Percentiles rank a stretch among this genome's conserved stretches.
Evolutionary conservation across 192 early-diverging fungal genomes (phyloP).

Genomic region (Coemansia sp.): DNA sequence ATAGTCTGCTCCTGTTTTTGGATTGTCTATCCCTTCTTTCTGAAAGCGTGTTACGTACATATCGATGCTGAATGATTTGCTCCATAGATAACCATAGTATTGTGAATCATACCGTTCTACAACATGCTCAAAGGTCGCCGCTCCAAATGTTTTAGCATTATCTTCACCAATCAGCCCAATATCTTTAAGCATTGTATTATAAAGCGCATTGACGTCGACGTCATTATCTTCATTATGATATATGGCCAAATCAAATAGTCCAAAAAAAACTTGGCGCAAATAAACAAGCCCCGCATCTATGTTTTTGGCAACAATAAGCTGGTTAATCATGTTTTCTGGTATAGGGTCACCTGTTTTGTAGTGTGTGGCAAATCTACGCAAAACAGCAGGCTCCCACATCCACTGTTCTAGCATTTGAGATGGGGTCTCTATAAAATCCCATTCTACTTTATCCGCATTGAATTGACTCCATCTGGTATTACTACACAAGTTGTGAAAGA

Average conservation of each 20-base stretch:
- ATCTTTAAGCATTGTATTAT: constrained; percentile 48
- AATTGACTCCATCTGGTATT: too few relatives aligned
- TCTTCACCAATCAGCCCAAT: constrained; percentile 37
- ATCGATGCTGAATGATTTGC: constrained; percentile 69
- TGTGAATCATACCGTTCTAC: constrained; percentile 63
- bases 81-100: constrained; percentile 68
- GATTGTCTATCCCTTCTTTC: constrained; percentile 51
- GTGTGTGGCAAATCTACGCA: constrained; percentile 57
- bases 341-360: constrained; percentile 59
- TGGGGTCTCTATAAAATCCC: too few relatives aligned
- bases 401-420: constrained; percentile 79
- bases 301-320: neutral
- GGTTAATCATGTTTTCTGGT: constrained; percentile 57
- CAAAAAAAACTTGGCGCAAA: constrained; percentile 65
- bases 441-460: too few relatives aligned
- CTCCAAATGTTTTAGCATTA: constrained; percentile 23
- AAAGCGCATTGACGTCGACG: constrained; percentile 47
- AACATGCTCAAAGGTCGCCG: constrained; percentile 54
- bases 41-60: constrained; percentile 65
- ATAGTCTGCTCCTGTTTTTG: constrained; percentile 57
- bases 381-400: constrained; percentile 55
- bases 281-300: constrained; percentile 54
- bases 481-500: constrained; percentile 61
- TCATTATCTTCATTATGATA: constrained; percentile 52
- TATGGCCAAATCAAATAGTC: constrained; percentile 61